These are phyloP conservation scores for Phoenix dactylifera DNA, from an alignment of 176 grass and related monocot genomes.

Conservation along the genomic window DNA sequence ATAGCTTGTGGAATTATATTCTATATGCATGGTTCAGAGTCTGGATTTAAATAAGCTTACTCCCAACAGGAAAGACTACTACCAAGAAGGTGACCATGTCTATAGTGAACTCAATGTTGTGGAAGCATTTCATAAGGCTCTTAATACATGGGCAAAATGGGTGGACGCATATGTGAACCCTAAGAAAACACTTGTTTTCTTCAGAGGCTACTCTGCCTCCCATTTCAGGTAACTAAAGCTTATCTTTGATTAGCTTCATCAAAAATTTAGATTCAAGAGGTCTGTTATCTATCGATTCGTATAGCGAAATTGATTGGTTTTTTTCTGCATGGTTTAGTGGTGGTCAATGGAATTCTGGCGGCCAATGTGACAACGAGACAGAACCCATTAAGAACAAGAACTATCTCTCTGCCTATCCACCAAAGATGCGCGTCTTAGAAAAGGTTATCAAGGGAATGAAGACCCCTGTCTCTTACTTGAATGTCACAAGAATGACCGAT, in stretches of 20 bases:
- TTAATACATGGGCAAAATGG: constrained; percentile 82
- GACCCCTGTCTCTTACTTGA: constrained; percentile 58
- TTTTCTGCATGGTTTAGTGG: constrained; percentile 31
- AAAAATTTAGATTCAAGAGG: no score
- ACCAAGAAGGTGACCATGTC: constrained; percentile 74
- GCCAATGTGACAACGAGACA: constrained; percentile 76
- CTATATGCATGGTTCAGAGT: no score
- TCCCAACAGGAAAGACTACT: constrained; percentile 61
- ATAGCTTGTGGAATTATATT: no score
- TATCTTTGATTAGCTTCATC: no score
- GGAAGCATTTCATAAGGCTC: constrained; percentile 69
- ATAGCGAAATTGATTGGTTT: no score
- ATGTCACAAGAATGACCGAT: constrained; percentile 90
- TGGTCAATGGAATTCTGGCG: constrained; percentile 96
- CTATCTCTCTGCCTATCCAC: constrained; percentile 49
- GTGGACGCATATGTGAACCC: constrained; percentile 53
- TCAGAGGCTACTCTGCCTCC: constrained; percentile 82
- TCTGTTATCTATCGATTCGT: no score
- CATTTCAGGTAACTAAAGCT: constrained; percentile 58
- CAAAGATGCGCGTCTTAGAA: constrained; percentile 57
- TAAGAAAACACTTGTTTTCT: constrained; percentile 56
- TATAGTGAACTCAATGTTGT: constrained; percentile 49
- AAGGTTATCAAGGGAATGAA: constrained; percentile 70
- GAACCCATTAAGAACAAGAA: constrained; percentile 61
- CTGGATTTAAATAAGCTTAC: no score